A percentile compares a stretch with the other conserved stretches of the same genome.
Evolutionary conservation across 1,139 yeast genomes (phyloP).

Genomic region (Candida buenavistaensis): DNA sequence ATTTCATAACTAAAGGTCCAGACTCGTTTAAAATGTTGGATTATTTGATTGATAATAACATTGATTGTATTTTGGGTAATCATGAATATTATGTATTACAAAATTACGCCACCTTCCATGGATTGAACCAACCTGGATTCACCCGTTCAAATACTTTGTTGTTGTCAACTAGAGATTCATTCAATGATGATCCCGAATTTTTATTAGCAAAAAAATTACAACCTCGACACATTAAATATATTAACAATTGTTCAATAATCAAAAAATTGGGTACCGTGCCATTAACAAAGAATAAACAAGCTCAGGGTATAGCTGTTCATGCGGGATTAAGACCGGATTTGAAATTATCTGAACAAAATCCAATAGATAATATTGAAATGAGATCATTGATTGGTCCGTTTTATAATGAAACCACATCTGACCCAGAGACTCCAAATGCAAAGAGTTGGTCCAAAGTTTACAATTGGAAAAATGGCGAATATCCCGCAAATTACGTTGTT

Average conservation of each 20-base stretch:
- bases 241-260: constrained; percentile 63
- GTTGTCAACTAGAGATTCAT: constrained; percentile 20
- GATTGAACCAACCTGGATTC: constrained; percentile 35
- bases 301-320: constrained; percentile 68
- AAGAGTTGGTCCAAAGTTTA: constrained; percentile 68
- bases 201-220: constrained; percentile 49
- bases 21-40: constrained; percentile 70
- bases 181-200: constrained; percentile 56
- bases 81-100: constrained; percentile 73
- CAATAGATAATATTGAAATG: constrained; percentile 61
- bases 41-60: constrained; percentile 54
- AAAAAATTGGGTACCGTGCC: constrained; percentile 64
- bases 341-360: constrained; percentile 57
- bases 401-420: constrained; percentile 53
- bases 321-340: constrained; percentile 74
- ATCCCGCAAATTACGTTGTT: constrained; percentile 43
- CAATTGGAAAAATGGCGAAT: constrained; percentile 49
- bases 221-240: constrained; percentile 61
- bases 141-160: background rate
- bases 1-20: constrained; percentile 83
- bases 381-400: constrained; percentile 60
- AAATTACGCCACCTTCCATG: constrained; percentile 60
- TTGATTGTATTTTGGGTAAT: constrained; percentile 83
- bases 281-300: constrained; percentile 17
- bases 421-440: constrained; percentile 46